phyloP scores from a whole-genome alignment of 2,329 filamentous ascomycete species.

The Fusarium kyushuense region DNA sequence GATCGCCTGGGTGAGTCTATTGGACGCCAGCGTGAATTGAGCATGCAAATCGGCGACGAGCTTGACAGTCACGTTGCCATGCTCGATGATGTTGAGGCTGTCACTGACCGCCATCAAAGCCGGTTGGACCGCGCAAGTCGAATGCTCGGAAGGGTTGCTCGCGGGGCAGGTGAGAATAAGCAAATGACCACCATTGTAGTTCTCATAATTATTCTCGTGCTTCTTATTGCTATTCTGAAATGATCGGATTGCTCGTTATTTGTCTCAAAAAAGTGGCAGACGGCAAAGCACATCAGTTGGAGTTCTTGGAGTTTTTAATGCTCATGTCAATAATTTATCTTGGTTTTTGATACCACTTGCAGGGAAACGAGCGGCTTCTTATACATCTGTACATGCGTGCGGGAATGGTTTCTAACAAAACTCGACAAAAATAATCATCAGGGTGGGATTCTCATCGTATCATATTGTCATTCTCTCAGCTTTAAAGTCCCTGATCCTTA shows the following conservation, averaged over 20 bases:
- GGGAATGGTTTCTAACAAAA: background rate
- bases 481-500: slow-evolving; percentile 16
- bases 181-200: slow-evolving; percentile 86
- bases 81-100: slow-evolving; percentile 88
- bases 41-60: slow-evolving; percentile 96
- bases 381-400: slow-evolving; percentile 19
- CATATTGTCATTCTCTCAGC: slow-evolving; percentile 29
- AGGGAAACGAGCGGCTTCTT: background rate
- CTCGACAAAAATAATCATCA: background rate
- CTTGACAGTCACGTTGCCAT: slow-evolving; percentile 89
- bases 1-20: slow-evolving; percentile 89
- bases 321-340: slow-evolving; percentile 9
- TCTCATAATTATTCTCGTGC: slow-evolving; percentile 82
- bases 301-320: slow-evolving; percentile 34
- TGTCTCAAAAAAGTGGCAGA: slow-evolving; percentile 21
- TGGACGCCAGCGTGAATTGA: slow-evolving; percentile 88
- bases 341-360: background rate
- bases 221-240: slow-evolving; percentile 86
- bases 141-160: slow-evolving; percentile 77
- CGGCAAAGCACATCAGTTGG: slow-evolving; percentile 39
- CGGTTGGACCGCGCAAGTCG: slow-evolving; percentile 81
- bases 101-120: slow-evolving; percentile 82
- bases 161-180: slow-evolving; percentile 85
- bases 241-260: slow-evolving; percentile 53
- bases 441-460: slow-evolving; percentile 10